These are phyloP conservation scores for Talaromyces verruculosus DNA, from an alignment of 2,329 filamentous ascomycete species.

Conservation along the genomic window DNA sequence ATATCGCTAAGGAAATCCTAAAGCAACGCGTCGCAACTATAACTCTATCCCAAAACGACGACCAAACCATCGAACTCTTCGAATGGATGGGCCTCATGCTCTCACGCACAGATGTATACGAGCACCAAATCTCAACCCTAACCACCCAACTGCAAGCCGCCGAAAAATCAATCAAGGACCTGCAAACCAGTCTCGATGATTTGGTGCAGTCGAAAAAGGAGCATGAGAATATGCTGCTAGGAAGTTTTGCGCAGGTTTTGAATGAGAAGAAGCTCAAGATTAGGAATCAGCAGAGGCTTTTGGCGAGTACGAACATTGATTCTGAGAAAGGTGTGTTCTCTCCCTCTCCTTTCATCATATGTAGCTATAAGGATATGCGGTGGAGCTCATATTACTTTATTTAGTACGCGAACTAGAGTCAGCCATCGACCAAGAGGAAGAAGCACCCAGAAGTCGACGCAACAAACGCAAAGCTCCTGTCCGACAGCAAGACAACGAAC, in stretches of 20 bases:
- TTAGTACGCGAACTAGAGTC: constrained; percentile 30
- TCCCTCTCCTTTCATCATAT: neutral
- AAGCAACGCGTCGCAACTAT: constrained; percentile 58
- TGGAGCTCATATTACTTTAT: neutral
- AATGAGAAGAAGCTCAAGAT: constrained; percentile 67
- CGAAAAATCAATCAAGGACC: constrained; percentile 51
- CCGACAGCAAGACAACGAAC: constrained; percentile 25
- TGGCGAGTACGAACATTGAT: constrained; percentile 53
- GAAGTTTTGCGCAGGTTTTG: constrained; percentile 58
- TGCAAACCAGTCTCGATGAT: constrained; percentile 58
- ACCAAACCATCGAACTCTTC: constrained; percentile 56
- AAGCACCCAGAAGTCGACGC: constrained; percentile 23
- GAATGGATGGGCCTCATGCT: constrained; percentile 57
- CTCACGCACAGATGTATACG: constrained; percentile 44
- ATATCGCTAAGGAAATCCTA: constrained; percentile 25
- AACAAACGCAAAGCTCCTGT: constrained; percentile 32
- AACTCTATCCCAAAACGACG: constrained; percentile 52
- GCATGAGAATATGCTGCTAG: constrained; percentile 58
- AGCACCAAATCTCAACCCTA: constrained; percentile 44
- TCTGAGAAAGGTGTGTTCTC: constrained; percentile 33
- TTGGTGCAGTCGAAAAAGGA: constrained; percentile 58
- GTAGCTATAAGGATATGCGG: neutral
- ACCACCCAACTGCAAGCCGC: constrained; percentile 45
- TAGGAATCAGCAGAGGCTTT: constrained; percentile 59
- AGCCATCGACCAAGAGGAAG: constrained; percentile 20